phyloP scores from a whole-genome alignment of 75 land plant species.

The Selaginella moellendorffii region DNA sequence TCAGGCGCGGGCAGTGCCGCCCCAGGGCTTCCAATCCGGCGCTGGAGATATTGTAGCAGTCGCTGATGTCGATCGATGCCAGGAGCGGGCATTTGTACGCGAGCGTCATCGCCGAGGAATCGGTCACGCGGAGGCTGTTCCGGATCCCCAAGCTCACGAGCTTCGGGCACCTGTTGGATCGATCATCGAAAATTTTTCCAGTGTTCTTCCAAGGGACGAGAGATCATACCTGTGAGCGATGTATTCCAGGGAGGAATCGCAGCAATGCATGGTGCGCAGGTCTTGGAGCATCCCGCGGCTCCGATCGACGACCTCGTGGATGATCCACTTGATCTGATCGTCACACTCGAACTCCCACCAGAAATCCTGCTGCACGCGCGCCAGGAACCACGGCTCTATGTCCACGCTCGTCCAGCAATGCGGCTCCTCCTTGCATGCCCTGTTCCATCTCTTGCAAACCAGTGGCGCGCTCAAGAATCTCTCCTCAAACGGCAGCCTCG shows the following conservation, averaged over 20 bases:
- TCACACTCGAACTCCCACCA: slow-evolving; percentile 1
- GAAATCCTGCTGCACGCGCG: not conserved
- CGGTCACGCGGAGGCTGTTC: no score
- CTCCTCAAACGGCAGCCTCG: not conserved
- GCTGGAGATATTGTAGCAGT: no score
- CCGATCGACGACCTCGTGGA: not conserved
- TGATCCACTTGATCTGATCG: not conserved
- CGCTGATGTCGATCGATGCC: no score
- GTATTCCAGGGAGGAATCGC: not conserved
- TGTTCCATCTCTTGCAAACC: not conserved
- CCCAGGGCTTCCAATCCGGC: no score
- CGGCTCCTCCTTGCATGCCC: not conserved
- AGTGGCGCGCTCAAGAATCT: not conserved
- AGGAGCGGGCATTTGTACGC: no score
- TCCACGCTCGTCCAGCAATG: not conserved
- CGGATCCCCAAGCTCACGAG: no score
- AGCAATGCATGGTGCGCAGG: not conserved
- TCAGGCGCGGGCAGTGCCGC: no score
- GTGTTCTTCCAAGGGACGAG: no score
- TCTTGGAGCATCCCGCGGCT: not conserved
- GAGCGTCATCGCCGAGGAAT: no score
- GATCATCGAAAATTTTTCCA: no score
- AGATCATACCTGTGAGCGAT: not conserved
- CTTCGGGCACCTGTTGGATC: no score
- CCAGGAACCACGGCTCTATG: not conserved